phyloP scores from a whole-genome alignment of 2,329 filamentous ascomycete genomes.

The Pezicula radicicola region DNA sequence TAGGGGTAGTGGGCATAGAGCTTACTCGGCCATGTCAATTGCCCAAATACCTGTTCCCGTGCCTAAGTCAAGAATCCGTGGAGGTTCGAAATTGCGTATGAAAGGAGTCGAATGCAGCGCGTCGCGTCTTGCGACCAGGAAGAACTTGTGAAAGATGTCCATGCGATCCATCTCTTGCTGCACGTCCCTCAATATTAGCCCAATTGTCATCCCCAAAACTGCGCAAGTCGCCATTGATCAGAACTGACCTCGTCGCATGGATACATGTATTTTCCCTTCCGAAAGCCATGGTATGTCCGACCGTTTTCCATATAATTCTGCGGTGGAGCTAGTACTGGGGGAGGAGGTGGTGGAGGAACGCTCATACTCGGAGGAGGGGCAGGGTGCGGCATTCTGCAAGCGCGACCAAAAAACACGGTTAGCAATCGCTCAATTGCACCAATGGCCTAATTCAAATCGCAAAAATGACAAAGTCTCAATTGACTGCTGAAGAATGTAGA shows the following conservation, averaged over 20 bases:
- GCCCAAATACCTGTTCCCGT: slow-evolving; percentile 92
- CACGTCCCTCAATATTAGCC: neutral
- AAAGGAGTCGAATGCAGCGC: slow-evolving; percentile 38
- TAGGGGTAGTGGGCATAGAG: slow-evolving; percentile 17
- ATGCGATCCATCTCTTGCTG: slow-evolving; percentile 73
- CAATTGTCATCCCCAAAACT: neutral
- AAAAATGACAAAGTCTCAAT: neutral
- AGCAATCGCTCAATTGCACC: slow-evolving; percentile 5
- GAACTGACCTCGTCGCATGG: slow-evolving; percentile 70
- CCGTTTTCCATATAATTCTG: slow-evolving; percentile 59
- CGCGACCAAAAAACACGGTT: slow-evolving; percentile 8
- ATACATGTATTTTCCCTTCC: slow-evolving; percentile 68
- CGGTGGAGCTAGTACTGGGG: slow-evolving; percentile 24
- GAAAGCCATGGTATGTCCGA: slow-evolving; percentile 66
- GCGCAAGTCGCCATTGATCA: neutral
- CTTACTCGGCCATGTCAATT: slow-evolving; percentile 78
- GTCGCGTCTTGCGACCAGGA: slow-evolving; percentile 58
- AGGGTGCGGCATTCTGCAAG: slow-evolving; percentile 14
- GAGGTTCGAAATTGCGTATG: slow-evolving; percentile 24
- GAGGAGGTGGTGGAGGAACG: slow-evolving; percentile 3
- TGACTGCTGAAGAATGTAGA: neutral
- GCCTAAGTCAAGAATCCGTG: slow-evolving; percentile 63
- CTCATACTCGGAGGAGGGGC: slow-evolving; percentile 9
- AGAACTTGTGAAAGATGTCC: slow-evolving; percentile 79
- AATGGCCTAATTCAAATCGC: neutral